Evolutionary conservation across 306 rosid genomes (phyloP).

Genomic region (Fagus sylvatica): DNA sequence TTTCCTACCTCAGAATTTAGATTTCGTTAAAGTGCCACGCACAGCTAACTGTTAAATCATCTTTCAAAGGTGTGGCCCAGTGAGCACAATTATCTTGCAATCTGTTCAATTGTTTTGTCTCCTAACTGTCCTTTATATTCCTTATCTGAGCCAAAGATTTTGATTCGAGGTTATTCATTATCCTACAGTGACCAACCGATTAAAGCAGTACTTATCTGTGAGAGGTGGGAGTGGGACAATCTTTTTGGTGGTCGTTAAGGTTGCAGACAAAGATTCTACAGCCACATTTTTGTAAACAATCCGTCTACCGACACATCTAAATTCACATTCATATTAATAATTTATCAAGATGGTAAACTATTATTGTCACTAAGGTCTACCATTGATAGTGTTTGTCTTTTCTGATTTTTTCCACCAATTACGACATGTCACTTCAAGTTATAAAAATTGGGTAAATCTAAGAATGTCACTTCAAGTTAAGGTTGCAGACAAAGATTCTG

Average conservation of each 20-base stretch:
- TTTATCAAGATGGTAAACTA: no score
- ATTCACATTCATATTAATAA: no score
- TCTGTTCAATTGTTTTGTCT: conserved; percentile 29
- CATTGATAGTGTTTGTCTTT: no score
- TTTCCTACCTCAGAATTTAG: neutral
- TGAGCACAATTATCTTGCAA: conserved; percentile 29
- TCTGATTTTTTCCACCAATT: no score
- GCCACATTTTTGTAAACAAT: neutral
- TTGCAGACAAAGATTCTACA: conserved; percentile 6
- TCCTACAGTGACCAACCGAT: conserved; percentile 21
- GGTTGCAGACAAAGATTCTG: conserved; percentile 9
- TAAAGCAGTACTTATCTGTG: conserved; percentile 38
- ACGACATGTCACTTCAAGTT: no score
- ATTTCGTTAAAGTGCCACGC: conserved; percentile 30
- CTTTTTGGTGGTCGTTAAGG: conserved; percentile 17
- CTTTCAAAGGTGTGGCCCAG: conserved; percentile 37
- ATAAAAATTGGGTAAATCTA: no score
- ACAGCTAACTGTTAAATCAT: conserved; percentile 30
- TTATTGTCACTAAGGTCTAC: no score
- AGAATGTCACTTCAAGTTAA: neutral
- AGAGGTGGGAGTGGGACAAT: conserved; percentile 20
- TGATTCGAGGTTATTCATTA: conserved; percentile 10
- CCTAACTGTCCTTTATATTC: conserved; percentile 43
- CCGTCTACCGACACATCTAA: no score
- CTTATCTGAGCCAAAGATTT: conserved; percentile 38